Conservation (phyloP, 2,329 filamentous ascomycete genomes). For the Colletotrichum sp. region DNA sequence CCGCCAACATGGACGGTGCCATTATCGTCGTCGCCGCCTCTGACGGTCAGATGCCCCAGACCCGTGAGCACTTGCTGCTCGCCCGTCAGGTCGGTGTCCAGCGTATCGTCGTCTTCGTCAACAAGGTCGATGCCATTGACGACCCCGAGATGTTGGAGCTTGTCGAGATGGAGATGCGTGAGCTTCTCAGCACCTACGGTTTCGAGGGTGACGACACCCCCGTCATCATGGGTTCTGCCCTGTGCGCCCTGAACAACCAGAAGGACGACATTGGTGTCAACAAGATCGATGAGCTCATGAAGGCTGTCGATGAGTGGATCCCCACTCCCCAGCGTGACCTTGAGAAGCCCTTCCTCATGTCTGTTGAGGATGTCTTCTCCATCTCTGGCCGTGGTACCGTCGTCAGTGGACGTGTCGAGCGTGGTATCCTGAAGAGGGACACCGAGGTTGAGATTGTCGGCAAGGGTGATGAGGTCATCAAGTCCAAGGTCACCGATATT, state of each 20-base stretch:
- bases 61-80: conserved; percentile 95
- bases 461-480: conserved; percentile 81
- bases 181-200: conserved; percentile 89
- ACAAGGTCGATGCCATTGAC: conserved; percentile 98
- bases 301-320: conserved; percentile 94
- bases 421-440: conserved; percentile 92
- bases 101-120: conserved; percentile 98
- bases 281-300: conserved; percentile 91
- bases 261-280: conserved; percentile 83
- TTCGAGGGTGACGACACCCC: conserved; percentile 99
- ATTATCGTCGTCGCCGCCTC: conserved; percentile 98
- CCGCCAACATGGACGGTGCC: conserved; percentile 98
- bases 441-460: conserved; percentile 93
- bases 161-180: conserved; percentile 99
- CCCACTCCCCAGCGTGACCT: conserved; percentile 92
- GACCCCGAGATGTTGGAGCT: conserved; percentile 99
- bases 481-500: conserved; percentile 99
- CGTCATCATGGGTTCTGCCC: conserved; percentile 94
- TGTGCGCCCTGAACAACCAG: conserved; percentile 90
- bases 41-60: conserved; percentile 99
- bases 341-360: conserved; percentile 99
- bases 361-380: conserved; percentile 91
- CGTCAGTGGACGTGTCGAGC: conserved; percentile 95
- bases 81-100: conserved; percentile 98
- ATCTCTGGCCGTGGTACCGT: conserved; percentile 95